A percentile compares a stretch with the other conserved stretches of the same genome.
Conservation (phyloP, 2,329 filamentous ascomycete species). For the Colletotrichum tabaci region DNA sequence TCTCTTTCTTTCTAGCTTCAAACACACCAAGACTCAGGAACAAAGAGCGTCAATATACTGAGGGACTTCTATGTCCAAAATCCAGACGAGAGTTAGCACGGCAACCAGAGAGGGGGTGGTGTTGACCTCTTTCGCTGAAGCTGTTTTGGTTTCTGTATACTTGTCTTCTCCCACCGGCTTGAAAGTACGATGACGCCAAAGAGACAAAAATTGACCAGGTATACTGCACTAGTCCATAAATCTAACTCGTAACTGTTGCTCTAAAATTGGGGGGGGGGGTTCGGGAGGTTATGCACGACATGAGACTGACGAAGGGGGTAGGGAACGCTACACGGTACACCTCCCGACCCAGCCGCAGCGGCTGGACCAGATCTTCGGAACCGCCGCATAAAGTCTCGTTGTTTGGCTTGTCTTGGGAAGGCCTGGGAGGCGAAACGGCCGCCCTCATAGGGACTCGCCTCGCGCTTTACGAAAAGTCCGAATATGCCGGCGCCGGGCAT, state of each 20-base stretch:
- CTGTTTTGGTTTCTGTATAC: not conserved
- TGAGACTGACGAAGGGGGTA: too few relatives aligned
- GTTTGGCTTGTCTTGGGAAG: not conserved
- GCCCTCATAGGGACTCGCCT: not conserved
- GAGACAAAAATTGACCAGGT: not conserved
- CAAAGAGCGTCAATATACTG: conserved; percentile 13
- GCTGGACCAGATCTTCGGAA: not conserved
- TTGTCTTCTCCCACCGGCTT: not conserved
- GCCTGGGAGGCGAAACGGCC: not conserved
- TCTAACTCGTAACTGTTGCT: not conserved
- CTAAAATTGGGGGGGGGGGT: not conserved
- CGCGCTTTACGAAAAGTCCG: too few relatives aligned
- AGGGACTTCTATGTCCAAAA: not conserved
- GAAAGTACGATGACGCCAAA: not conserved
- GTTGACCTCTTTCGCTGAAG: not conserved
- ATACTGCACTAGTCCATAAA: not conserved
- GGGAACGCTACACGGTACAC: not conserved
- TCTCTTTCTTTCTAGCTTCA: conserved; percentile 18
- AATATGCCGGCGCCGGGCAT: not conserved
- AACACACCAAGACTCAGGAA: conserved; percentile 23
- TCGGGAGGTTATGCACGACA: not conserved
- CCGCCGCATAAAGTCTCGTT: not conserved
- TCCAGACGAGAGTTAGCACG: not conserved
- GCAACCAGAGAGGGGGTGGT: not conserved
- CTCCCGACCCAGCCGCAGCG: not conserved